These are phyloP conservation scores for Brassica incana DNA, from an alignment of 345 rosid species.

Conservation along the genomic window DNA sequence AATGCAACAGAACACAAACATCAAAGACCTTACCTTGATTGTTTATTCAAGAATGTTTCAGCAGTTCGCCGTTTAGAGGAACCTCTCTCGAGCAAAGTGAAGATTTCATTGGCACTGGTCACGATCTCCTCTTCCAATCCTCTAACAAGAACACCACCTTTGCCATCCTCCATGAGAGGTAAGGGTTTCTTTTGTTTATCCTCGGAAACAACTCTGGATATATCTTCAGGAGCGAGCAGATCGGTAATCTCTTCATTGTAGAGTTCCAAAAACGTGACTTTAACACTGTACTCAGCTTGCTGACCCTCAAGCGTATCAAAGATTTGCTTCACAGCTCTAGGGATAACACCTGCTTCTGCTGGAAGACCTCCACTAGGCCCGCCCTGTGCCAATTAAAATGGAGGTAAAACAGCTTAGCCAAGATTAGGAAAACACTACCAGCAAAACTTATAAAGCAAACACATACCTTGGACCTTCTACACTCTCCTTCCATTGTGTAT, in stretches of 20 bases:
- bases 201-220: constrained; percentile 64
- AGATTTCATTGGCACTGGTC: constrained; percentile 88
- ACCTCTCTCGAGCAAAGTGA: constrained; percentile 91
- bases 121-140: constrained; percentile 99
- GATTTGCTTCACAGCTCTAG: constrained; percentile 95
- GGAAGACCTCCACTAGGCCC: constrained; percentile 85
- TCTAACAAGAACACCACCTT: constrained; percentile 98
- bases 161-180: constrained; percentile 98
- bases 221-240: constrained; percentile 94
- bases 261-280: constrained; percentile 91
- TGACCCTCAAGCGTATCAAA: constrained; percentile 98
- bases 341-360: constrained; percentile 93
- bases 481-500: constrained; percentile 99
- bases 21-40: constrained; percentile 66
- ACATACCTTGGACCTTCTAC: constrained; percentile 83
- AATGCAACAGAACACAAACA: constrained; percentile 7
- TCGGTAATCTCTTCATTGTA: constrained; percentile 99
- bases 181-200: constrained; percentile 95
- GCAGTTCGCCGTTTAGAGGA: constrained; percentile 97
- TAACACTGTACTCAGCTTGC: constrained; percentile 97
- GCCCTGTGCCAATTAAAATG: constrained; percentile 48
- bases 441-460: constrained; percentile 1
- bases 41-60: constrained; percentile 93
- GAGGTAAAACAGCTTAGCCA: not conserved
- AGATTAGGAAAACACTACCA: constrained; percentile 5